Evolutionary conservation across 2,329 filamentous ascomycete genomes (phyloP), one percentile per base, ranked within the genome.

Genomic region (Trichoderma sp.): DNA sequence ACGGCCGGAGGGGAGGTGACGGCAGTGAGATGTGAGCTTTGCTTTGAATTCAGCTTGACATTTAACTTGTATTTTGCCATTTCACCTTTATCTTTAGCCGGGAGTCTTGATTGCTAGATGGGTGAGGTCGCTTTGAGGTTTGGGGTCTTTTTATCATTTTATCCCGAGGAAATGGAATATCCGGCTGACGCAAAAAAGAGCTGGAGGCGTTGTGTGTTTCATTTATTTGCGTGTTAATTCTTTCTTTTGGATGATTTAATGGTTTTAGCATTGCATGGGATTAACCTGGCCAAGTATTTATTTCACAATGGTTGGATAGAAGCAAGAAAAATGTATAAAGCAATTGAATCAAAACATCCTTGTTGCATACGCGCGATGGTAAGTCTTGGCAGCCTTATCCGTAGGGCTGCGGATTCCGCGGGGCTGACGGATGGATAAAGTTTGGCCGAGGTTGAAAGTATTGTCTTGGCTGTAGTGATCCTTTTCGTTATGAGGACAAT

Each of bases 1-100:
- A 35, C 52, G 53, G 4, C 62, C 37, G 19, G 40, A n/a, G 6
- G 52, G 52, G 52, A 53, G 61, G 37, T 59, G 24, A 65, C 59
- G 53, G 60, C 58, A 19, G 14, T 4, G 10, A 40, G 27, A 47
- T 5, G 8, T 43, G 31, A 16, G 21, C 21, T 19, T 43, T 43
- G 40, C 40, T 24, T 13, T n/a, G 7, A 13, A 49, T 24, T 11
- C 13, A 21, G 24, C 13, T 24, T 19, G 2, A 43, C 24, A n/a
- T 33, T 8, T 31, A 7, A n/a, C n/a, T 16, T 29, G 29, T 37
- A 24, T 24, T 19, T 13, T 58, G 14, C 31, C 29, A 5, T 10
- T 57, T n/a, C 37, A 3, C n/a, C 19, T 59, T 35, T 11, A 59
- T 40, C 19, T 27, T 52, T 60, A 59, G 64, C 56, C 37, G n/a